These are phyloP conservation scores for Aspergillus aculeatus DNA, from an alignment of 2,329 filamentous ascomycete species.

Conservation along the genomic window DNA sequence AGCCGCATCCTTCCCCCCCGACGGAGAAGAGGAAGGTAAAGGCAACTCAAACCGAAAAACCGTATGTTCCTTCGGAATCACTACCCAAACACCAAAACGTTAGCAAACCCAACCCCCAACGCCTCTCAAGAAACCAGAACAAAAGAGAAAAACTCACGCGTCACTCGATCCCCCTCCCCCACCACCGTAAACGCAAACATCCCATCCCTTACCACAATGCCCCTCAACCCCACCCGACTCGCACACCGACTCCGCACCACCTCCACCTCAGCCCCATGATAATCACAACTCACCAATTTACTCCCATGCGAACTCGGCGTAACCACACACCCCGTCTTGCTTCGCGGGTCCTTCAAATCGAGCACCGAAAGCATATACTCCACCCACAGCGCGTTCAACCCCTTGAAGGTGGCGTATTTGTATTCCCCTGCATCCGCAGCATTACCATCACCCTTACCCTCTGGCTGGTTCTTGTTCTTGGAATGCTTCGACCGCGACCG, in stretches of 20 bases:
- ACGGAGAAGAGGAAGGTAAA: conserved; percentile 26
- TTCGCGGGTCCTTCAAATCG: conserved; percentile 49
- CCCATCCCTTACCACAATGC: conserved; percentile 86
- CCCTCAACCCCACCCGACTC: conserved; percentile 75
- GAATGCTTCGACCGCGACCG: too few relatives aligned
- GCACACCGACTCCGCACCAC: conserved; percentile 80
- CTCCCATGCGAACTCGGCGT: conserved; percentile 55
- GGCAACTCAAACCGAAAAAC: conserved; percentile 76
- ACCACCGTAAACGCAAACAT: conserved; percentile 84
- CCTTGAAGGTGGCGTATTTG: conserved; percentile 74
- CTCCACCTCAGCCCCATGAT: conserved; percentile 80
- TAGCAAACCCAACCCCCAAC: neutral
- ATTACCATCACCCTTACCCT: too few relatives aligned
- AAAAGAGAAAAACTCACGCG: conserved; percentile 49
- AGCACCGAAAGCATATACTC: conserved; percentile 82
- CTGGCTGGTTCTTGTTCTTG: too few relatives aligned
- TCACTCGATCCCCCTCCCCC: conserved; percentile 67
- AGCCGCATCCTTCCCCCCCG: conserved; percentile 5
- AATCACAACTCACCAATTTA: conserved; percentile 81
- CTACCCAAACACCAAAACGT: conserved; percentile 29
- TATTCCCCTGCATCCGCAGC: conserved; percentile 38
- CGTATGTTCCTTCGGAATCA: conserved; percentile 85
- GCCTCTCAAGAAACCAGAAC: neutral
- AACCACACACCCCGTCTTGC: conserved; percentile 35
- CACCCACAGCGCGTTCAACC: conserved; percentile 75